These are phyloP conservation scores for Paramyrothecium sp. DNA, from an alignment of 2,329 filamentous ascomycete species.

Conservation along the genomic window DNA sequence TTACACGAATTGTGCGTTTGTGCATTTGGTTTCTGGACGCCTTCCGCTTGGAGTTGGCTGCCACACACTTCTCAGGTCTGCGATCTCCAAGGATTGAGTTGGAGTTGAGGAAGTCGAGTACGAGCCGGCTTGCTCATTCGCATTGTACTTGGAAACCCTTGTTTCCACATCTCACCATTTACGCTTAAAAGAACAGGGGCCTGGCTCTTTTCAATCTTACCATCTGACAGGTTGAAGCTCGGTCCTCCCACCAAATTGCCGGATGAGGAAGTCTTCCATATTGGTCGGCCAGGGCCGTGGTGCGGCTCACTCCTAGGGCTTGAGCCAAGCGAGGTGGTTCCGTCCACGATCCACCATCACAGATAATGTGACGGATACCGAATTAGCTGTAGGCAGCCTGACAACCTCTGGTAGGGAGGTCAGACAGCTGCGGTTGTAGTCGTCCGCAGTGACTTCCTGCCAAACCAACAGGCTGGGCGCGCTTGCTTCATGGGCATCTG, in stretches of 20 bases:
- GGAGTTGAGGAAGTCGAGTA: too few relatives aligned
- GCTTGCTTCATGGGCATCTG: background rate
- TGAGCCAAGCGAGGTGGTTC: background rate
- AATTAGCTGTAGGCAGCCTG: too few relatives aligned
- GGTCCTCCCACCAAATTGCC: background rate
- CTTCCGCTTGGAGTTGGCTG: too few relatives aligned
- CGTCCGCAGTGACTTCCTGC: too few relatives aligned
- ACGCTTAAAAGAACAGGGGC: background rate
- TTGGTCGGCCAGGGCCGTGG: background rate
- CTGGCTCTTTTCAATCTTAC: background rate
- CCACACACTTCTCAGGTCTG: too few relatives aligned
- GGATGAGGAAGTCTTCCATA: background rate
- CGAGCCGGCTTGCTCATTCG: too few relatives aligned
- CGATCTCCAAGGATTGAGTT: too few relatives aligned
- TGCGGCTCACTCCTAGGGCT: background rate
- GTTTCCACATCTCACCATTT: background rate
- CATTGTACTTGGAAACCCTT: background rate
- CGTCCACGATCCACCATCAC: background rate
- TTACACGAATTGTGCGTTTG: too few relatives aligned
- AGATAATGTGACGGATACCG: too few relatives aligned
- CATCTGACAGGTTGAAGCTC: background rate
- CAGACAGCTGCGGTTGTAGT: too few relatives aligned
- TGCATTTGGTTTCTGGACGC: too few relatives aligned
- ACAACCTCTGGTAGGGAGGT: too few relatives aligned
- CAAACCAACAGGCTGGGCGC: background rate